Percentiles rank a stretch among this genome's conserved stretches.
These are phyloP conservation scores for Rhododendron williamsianum DNA, from an alignment of 148 eudicot species.

Conservation along the genomic window DNA sequence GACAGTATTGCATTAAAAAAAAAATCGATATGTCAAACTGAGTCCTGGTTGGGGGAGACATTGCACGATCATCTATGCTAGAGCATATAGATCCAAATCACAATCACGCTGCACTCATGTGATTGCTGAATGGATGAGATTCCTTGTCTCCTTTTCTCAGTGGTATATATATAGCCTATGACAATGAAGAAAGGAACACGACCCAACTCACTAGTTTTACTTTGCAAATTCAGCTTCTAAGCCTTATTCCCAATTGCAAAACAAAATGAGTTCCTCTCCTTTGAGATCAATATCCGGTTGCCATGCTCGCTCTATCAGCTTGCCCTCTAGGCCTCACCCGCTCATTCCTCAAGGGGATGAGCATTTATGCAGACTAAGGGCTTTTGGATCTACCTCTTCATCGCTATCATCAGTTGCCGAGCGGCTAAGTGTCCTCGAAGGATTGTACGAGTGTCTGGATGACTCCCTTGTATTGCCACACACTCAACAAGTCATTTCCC, in stretches of 20 bases:
- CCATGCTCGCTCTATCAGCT: slow-evolving; percentile 29
- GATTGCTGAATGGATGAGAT: neutral
- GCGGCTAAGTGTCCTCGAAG: slow-evolving; percentile 14
- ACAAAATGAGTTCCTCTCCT: slow-evolving; percentile 16
- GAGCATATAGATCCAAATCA: slow-evolving; percentile 2
- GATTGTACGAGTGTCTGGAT: slow-evolving; percentile 26
- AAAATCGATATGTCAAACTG: neutral
- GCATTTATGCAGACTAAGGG: slow-evolving; percentile 29
- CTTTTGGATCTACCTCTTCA: slow-evolving; percentile 29
- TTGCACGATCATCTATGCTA: neutral
- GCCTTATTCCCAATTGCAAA: neutral
- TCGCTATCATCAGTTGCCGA: slow-evolving; percentile 34
- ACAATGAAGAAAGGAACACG: neutral
- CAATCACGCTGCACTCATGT: neutral
- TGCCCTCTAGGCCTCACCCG: slow-evolving; percentile 26
- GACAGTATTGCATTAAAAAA: too few relatives aligned
- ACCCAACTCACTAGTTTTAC: neutral
- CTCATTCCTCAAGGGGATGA: slow-evolving; percentile 21
- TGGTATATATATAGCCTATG: neutral
- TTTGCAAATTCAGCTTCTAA: neutral
- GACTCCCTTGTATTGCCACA: slow-evolving; percentile 8
- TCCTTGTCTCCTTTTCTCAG: neutral
- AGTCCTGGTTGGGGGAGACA: neutral
- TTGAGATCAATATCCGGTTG: slow-evolving; percentile 10
- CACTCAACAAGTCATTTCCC: slow-evolving; percentile 21